Evolutionary conservation across 148 eudicot species (phyloP), one percentile per base, ranked within the genome.

Genomic region (Polygonum aviculare): DNA sequence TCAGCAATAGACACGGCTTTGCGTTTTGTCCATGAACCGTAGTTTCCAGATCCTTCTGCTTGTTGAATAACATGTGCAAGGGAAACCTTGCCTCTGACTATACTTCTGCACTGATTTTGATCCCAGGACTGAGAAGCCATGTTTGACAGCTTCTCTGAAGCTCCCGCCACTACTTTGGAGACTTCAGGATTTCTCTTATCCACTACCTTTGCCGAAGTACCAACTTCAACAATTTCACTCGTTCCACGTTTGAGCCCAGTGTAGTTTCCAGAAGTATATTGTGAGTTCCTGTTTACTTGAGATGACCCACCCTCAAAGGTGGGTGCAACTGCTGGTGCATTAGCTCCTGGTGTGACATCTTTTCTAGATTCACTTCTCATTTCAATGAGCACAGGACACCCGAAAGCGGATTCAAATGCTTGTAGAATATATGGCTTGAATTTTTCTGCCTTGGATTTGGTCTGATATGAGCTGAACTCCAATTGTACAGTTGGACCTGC

Each of bases 1-100:
- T 94, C 97, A 79, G 98, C 97, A 81, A 92, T 92, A 26, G 98
- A 94, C 48, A 87, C 88, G 40, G 93, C 98, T 84, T 89, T 90
- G 78, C 90, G 87, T 83, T 86, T 90, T 19, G 98, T 92, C 98
- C 98, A 94, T 67, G 94, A 86, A 87, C 80, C 77, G 77, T 78
- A 84, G 59, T 84, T 91, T 19, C 83, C 39, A 76, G 84, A 81
- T 81, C 96, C 89, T 80, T 94, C 96, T 36, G 93, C 85, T 71
- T 92, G 98, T 82, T 94, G 95, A 81, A 94, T 87, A 36, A 94
- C 93, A 77, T 86, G 93, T 35, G 97, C 98, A 78, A 94, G 97
- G 12, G 98, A 92, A 60, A 94, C 98, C 84, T 89, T 92, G 70
- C 96, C 74, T 75, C 85, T 87, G 51, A 92, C 97, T 72, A 94